These are phyloP conservation scores for Xylaria curta DNA, from an alignment of 495 filamentous ascomycete species.

Conservation along the genomic window DNA sequence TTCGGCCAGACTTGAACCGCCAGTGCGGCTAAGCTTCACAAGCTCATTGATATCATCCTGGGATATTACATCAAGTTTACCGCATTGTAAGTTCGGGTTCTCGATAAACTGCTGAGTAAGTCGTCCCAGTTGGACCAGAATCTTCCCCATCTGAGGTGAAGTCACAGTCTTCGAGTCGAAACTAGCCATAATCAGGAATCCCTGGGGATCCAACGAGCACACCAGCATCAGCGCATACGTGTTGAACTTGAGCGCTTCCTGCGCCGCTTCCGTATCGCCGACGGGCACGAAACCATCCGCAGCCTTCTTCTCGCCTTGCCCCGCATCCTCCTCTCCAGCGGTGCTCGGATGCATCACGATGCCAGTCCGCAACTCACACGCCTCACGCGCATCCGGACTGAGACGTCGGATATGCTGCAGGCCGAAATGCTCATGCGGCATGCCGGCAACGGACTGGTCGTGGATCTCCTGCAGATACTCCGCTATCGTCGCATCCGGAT, in stretches of 20 bases:
- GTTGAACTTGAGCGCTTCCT: constrained; percentile 71
- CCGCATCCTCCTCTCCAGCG: constrained; percentile 34
- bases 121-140: constrained; percentile 38
- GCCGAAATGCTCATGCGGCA: constrained; percentile 70
- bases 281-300: constrained; percentile 58
- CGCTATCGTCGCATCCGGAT: constrained; percentile 34
- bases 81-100: constrained; percentile 35
- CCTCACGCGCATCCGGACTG: constrained; percentile 65
- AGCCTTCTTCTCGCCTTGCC: constrained; percentile 44
- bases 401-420: constrained; percentile 72
- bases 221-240: constrained; percentile 70
- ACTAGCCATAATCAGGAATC: constrained; percentile 66
- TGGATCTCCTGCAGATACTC: constrained; percentile 61
- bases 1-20: constrained; percentile 14
- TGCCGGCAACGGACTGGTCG: constrained; percentile 56
- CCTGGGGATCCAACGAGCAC: constrained; percentile 61
- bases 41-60: constrained; percentile 34
- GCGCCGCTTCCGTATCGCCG: constrained; percentile 59
- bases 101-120: constrained; percentile 43
- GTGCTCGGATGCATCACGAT: constrained; percentile 54
- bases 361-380: constrained; percentile 63
- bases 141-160: constrained; percentile 41
- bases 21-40: constrained; percentile 13
- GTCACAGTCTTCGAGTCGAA: constrained; percentile 60
- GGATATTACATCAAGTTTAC: constrained; percentile 37